phyloP scores from a whole-genome alignment of 2,329 filamentous ascomycete genomes.

The Graphilbum ipis-grandicollis region DNA sequence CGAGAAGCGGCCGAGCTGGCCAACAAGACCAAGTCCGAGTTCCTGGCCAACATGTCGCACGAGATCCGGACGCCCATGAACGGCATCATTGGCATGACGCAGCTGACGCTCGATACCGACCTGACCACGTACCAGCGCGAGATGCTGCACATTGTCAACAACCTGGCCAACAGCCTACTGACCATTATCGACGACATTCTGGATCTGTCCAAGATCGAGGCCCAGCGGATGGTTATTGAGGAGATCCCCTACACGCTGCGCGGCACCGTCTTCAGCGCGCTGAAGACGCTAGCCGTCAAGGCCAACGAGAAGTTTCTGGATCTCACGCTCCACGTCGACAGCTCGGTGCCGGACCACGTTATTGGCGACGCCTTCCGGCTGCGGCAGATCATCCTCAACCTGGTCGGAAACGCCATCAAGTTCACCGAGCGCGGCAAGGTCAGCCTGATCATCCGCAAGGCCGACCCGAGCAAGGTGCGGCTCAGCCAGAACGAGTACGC shows the following conservation, averaged over 20 bases:
- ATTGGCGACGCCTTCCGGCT: constrained; percentile 93
- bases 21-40: constrained; percentile 97
- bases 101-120: constrained; percentile 86
- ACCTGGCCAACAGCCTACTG: constrained; percentile 82
- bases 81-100: constrained; percentile 96
- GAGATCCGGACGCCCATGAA: constrained; percentile 97
- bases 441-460: constrained; percentile 70
- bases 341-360: constrained; percentile 84
- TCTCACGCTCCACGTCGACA: constrained; percentile 84
- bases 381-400: constrained; percentile 88
- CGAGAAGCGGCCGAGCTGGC: constrained; percentile 85
- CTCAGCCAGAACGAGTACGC: constrained; percentile 46
- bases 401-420: constrained; percentile 97
- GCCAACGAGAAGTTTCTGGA: constrained; percentile 92
- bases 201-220: constrained; percentile 71
- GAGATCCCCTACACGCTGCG: constrained; percentile 92
- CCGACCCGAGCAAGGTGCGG: constrained; percentile 37
- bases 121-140: constrained; percentile 90
- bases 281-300: constrained; percentile 93
- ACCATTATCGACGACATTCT: constrained; percentile 87
- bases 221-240: constrained; percentile 94
- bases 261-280: constrained; percentile 88
- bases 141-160: constrained; percentile 97
- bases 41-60: constrained; percentile 97
- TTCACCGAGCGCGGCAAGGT: constrained; percentile 96